Percentiles rank a stretch among this genome's conserved stretches.
Evolutionary conservation across 148 eudicot genomes (phyloP).

Genomic region (Cornus suecica): DNA sequence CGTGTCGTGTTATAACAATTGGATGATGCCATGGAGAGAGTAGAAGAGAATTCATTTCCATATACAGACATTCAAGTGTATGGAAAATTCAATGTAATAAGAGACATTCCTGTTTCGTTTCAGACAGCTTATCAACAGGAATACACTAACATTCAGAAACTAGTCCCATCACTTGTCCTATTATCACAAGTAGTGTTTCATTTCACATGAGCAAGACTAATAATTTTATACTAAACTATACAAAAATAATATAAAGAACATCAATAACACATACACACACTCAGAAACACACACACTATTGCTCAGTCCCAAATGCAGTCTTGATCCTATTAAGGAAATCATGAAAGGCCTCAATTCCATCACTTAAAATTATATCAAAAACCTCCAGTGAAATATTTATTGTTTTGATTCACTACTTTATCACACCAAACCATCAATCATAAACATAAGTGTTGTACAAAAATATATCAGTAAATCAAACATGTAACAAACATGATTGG

Average conservation of each 20-base stretch:
- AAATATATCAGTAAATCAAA: neutral
- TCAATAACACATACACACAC: too few species aligned
- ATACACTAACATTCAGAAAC: conserved; percentile 53
- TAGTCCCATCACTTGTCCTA: conserved; percentile 71
- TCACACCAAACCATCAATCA: neutral
- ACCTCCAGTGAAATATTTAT: neutral
- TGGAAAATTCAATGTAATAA: neutral
- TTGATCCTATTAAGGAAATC: neutral
- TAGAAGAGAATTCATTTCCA: too few species aligned
- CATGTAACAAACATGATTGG: neutral
- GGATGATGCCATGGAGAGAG: too few species aligned
- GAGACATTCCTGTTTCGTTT: conserved; percentile 61
- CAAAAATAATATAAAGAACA: too few species aligned
- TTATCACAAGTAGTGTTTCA: too few species aligned
- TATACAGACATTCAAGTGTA: too few species aligned
- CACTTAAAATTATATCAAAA: neutral
- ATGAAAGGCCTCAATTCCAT: neutral
- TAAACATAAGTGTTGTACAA: neutral
- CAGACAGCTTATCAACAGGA: conserved; percentile 59
- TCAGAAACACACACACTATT: neutral
- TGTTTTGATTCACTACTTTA: neutral
- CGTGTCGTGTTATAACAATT: too few species aligned
- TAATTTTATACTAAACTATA: too few species aligned
- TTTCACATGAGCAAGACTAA: too few species aligned
- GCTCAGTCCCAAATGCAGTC: neutral